Percentiles rank a stretch among this genome's conserved stretches.
phyloP scores from a whole-genome alignment of 306 rosid genomes.

The Medicago ruthenica region DNA sequence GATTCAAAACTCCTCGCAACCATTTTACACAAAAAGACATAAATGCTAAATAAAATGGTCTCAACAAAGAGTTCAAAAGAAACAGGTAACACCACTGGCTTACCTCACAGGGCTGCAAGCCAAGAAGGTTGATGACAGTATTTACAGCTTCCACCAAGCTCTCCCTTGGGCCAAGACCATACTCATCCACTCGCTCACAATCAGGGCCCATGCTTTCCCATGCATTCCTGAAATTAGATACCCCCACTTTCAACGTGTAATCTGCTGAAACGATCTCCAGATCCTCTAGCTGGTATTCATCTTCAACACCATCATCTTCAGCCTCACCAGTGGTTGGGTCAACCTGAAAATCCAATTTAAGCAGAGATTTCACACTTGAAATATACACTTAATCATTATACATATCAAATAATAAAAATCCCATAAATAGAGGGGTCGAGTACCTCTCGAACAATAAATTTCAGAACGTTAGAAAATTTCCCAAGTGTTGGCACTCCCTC shows the following conservation, averaged over 20 bases:
- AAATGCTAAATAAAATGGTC: background rate
- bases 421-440: slow-evolving; percentile 20
- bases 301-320: slow-evolving; percentile 94
- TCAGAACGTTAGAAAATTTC: slow-evolving; percentile 79
- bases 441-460: slow-evolving; percentile 93
- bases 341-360: slow-evolving; percentile 61
- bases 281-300: slow-evolving; percentile 96
- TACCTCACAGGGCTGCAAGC: slow-evolving; percentile 99
- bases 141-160: slow-evolving; percentile 84
- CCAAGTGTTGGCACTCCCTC: slow-evolving; percentile 77
- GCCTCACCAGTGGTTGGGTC: slow-evolving; percentile 84
- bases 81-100: slow-evolving; percentile 26
- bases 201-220: slow-evolving; percentile 91
- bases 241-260: slow-evolving; percentile 83
- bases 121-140: slow-evolving; percentile 84
- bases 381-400: slow-evolving; percentile 3
- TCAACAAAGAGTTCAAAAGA: slow-evolving; percentile 24
- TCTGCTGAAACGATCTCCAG: slow-evolving; percentile 92
- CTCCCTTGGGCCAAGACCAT: slow-evolving; percentile 95
- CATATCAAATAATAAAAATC: slow-evolving; percentile 8
- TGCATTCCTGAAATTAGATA: slow-evolving; percentile 88
- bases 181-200: slow-evolving; percentile 89
- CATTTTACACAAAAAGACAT: background rate
- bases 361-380: slow-evolving; percentile 27
- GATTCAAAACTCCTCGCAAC: slow-evolving; percentile 19